A percentile compares a stretch with the other conserved stretches of the same genome.
These are phyloP conservation scores for Ehretia macrophylla DNA, from an alignment of 257 asterid species.

Conservation along the genomic window DNA sequence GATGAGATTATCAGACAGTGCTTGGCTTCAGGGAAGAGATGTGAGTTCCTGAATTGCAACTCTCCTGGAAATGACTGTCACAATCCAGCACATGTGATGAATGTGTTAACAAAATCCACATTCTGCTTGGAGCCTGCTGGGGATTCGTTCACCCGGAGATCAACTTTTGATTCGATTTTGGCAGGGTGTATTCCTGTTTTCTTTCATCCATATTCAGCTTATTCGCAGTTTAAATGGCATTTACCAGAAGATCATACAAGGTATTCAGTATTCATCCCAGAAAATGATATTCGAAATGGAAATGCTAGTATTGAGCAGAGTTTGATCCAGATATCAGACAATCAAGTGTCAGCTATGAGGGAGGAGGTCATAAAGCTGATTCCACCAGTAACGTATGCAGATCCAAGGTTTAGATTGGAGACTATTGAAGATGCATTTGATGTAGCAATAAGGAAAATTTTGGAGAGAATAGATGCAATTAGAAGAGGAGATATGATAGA, in stretches of 20 bases:
- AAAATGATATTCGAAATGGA: neutral
- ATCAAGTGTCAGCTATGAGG: neutral
- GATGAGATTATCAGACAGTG: neutral
- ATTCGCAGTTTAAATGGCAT: neutral
- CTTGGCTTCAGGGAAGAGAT: slow-evolving; percentile 1
- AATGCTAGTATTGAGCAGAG: neutral
- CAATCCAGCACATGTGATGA: neutral
- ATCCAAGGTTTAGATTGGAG: neutral
- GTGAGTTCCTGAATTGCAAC: neutral
- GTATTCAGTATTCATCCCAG: neutral
- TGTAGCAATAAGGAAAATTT: neutral
- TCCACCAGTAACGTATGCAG: neutral
- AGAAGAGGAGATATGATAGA: neutral
- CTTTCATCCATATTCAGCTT: slow-evolving; percentile 1
- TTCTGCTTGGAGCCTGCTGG: neutral
- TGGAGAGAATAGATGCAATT: neutral
- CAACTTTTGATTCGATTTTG: slow-evolving; percentile 2
- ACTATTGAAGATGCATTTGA: slow-evolving; percentile 1
- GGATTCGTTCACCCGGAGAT: neutral
- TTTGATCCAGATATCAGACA: neutral
- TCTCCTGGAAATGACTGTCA: neutral
- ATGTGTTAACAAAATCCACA: neutral
- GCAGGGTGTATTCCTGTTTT: slow-evolving; percentile 10
- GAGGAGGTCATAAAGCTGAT: neutral
- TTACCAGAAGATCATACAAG: slow-evolving; percentile 1